phyloP scores from a whole-genome alignment of 306 rosid species.

The Hippophae tibetana region DNA sequence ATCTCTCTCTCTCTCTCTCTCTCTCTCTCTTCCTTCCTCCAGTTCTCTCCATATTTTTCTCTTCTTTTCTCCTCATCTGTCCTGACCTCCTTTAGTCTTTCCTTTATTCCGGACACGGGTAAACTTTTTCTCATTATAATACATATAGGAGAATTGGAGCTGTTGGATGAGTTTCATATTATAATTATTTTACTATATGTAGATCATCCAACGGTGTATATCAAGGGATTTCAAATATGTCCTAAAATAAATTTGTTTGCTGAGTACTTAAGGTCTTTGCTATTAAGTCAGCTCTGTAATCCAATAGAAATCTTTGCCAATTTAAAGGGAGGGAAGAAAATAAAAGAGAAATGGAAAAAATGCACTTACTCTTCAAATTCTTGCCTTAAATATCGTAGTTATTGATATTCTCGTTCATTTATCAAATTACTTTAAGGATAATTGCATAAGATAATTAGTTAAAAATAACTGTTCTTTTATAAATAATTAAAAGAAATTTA shows the following conservation, averaged over 20 bases:
- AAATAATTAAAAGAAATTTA: too few relatives aligned
- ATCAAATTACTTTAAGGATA: too few relatives aligned
- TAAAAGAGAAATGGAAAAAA: too few relatives aligned
- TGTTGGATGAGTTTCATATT: not conserved
- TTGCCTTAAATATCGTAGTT: slow-evolving; percentile 7
- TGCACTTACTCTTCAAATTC: too few relatives aligned
- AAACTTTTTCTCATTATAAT: slow-evolving; percentile 16
- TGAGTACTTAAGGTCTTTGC: slow-evolving; percentile 5
- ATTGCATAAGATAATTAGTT: too few relatives aligned
- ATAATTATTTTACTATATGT: not conserved
- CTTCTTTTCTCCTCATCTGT: slow-evolving; percentile 11
- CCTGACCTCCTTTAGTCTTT: not conserved
- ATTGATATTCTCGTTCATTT: too few relatives aligned
- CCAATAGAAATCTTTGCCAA: slow-evolving; percentile 16
- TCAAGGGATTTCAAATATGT: not conserved
- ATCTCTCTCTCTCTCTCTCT: not conserved
- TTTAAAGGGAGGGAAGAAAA: too few relatives aligned
- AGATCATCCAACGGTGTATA: not conserved
- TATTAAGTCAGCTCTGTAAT: slow-evolving; percentile 31
- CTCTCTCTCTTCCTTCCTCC: not conserved
- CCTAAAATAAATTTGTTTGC: slow-evolving; percentile 4
- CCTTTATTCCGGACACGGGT: slow-evolving; percentile 8
- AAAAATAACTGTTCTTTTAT: too few relatives aligned
- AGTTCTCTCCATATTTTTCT: slow-evolving; percentile 4
- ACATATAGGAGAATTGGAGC: too few relatives aligned